Conservation (phyloP, 257 asterid species). For the Solanum chiquidenum region DNA sequence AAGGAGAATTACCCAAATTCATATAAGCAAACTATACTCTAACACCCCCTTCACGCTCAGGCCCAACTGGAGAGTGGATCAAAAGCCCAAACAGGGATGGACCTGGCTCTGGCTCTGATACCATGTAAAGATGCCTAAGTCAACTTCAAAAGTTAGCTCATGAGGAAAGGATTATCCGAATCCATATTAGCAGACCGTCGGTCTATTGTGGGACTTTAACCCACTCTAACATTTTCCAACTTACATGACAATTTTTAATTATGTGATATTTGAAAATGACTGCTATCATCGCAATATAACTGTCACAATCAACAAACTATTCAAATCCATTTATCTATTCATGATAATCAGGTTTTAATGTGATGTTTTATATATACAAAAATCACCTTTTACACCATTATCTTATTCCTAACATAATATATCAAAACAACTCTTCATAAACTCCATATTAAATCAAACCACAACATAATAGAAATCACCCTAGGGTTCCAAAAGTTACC, state of each 20-base stretch:
- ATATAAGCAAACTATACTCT: neutral
- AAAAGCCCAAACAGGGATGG: neutral
- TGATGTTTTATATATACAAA: neutral
- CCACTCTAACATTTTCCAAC: neutral
- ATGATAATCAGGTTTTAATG: neutral
- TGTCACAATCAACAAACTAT: neutral
- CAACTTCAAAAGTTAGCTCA: neutral
- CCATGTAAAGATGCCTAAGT: neutral
- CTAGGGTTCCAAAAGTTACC: slow-evolving; percentile 19
- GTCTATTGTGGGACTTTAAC: neutral
- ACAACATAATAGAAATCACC: neutral
- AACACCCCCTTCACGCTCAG: neutral
- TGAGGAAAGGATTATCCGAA: neutral
- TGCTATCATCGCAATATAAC: neutral
- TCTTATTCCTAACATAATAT: neutral
- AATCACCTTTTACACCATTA: neutral
- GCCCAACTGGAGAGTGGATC: neutral
- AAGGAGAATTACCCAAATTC: neutral
- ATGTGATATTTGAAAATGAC: neutral
- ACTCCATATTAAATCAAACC: neutral
- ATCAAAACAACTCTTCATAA: neutral
- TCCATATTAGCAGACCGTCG: neutral
- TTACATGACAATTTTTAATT: neutral
- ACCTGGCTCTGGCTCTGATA: neutral
- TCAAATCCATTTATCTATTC: neutral